Conservation (phyloP, 1,284 basidiomycete genomes). For the Puccinia horiana region DNA sequence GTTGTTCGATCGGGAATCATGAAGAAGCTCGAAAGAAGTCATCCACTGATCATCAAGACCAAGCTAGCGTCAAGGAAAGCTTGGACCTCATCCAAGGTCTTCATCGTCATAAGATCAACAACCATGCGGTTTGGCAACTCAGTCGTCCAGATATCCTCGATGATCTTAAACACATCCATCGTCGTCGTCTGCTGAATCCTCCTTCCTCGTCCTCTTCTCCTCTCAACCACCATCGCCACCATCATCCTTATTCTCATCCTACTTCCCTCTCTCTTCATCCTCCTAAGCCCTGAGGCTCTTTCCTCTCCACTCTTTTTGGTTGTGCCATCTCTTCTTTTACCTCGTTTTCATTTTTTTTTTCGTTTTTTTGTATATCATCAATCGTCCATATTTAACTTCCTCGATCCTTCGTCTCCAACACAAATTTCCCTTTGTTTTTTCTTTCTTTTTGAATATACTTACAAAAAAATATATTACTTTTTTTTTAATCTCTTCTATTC, state of each 20-base stretch:
- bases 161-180: constrained; percentile 9
- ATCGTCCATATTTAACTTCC: too few relatives aligned
- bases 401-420: too few relatives aligned
- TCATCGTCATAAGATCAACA: neutral
- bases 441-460: neutral
- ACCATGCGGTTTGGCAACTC: constrained; percentile 3
- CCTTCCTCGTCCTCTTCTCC: neutral
- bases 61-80: neutral
- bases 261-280: neutral
- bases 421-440: constrained; percentile 1
- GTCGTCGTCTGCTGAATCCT: neutral
- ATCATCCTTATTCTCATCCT: neutral
- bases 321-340: too few relatives aligned
- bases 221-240: neutral
- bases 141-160: neutral
- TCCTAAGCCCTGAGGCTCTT: neutral
- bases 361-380: neutral
- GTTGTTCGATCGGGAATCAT: neutral
- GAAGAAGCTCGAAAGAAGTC: too few relatives aligned
- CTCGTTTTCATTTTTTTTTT: neutral
- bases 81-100: constrained; percentile 2
- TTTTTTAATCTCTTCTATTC: neutral
- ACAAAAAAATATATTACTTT: too few relatives aligned
- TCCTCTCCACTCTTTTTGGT: too few relatives aligned
- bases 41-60: neutral